Base-by-base conservation (phyloP, 1,284 basidiomycete species). In the Phellinidium pouzarii region DNA sequence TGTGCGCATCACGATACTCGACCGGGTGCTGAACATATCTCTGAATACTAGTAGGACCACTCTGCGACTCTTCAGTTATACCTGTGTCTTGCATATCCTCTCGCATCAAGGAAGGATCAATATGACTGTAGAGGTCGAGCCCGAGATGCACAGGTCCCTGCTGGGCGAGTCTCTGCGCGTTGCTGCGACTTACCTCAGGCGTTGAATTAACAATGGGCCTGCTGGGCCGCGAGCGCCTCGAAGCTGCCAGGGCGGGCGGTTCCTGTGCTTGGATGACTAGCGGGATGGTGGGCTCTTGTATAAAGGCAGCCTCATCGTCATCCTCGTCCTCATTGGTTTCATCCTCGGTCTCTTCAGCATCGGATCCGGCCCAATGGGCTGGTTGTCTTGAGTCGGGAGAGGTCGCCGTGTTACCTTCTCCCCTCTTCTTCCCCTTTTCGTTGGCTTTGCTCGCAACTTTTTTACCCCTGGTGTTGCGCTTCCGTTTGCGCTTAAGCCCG, bases 401-500 rank as follows among this genome's bases (percentile, higher is more conserved):
- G 31, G 9, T 34, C 7, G 49, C 3, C 2, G 8, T 34, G 20
- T 9, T 23, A 31, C 17, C 34, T 11, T 31, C 12, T 53, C 42
- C 27, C n/a, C 12, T 41, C 19, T 41, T 27, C 26, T 44, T 38
- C 14, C 25, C 44, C 14, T 27, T 31, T 17, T 26, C 31, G 5
- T 46, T 34, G 31, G 7, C 14, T 25, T 19, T 49, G 41, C 26
- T n/a, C n/a, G n/a, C n/a, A n/a, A n/a, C n/a, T n/a, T n/a, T 42
- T 47, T 41, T 48, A 34, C 9, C 38, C 45, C 55, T 71, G 72
- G 68, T 69, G 54, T 73, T 72, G 41, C 83, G 77, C 61, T 81
- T 84, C 44, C 84, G 77, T 19, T 69, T 63, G 31, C 82, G 78
- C 59, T 82, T 82, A 64, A 80, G 78, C 4, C 84, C 82, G 49